Evolutionary conservation across 768 basidiomycete species (phyloP).

Genomic region (Heimioporus sp.): DNA sequence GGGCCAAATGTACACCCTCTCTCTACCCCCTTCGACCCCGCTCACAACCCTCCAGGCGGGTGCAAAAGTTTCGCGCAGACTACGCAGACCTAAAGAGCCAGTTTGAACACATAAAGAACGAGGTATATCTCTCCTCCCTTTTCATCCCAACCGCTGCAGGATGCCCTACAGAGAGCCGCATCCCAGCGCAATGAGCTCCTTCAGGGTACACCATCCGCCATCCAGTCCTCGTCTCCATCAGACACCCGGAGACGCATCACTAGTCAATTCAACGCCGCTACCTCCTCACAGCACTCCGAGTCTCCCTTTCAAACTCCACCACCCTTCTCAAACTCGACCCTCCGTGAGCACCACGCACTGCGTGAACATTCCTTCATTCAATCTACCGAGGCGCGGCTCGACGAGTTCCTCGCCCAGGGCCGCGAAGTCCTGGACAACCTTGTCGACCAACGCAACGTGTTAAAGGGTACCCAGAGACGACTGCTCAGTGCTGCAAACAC

Average conservation of each 20-base stretch:
- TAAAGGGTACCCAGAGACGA: slow-evolving; percentile 91
- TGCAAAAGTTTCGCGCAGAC: slow-evolving; percentile 88
- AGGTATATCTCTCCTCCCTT: slow-evolving; percentile 30
- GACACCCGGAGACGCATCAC: slow-evolving; percentile 68
- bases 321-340: slow-evolving; percentile 50
- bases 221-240: slow-evolving; percentile 27
- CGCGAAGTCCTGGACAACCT: slow-evolving; percentile 89
- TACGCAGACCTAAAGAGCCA: slow-evolving; percentile 79
- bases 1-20: slow-evolving; percentile 69
- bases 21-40: neutral
- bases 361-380: slow-evolving; percentile 89
- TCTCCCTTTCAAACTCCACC: slow-evolving; percentile 76
- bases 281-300: slow-evolving; percentile 68
- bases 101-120: slow-evolving; percentile 75
- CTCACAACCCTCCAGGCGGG: slow-evolving; percentile 56
- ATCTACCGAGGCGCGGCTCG: slow-evolving; percentile 76
- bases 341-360: slow-evolving; percentile 76
- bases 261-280: slow-evolving; percentile 33
- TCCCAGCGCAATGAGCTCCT: slow-evolving; percentile 67
- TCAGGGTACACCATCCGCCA: slow-evolving; percentile 39
- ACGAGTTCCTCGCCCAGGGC: slow-evolving; percentile 91
- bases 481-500: slow-evolving; percentile 92
- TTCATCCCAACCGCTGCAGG: neutral
- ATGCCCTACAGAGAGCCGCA: slow-evolving; percentile 49
- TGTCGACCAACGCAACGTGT: slow-evolving; percentile 86